These are phyloP conservation scores for Scopulariopsis brevicaulis DNA, from an alignment of 2,329 filamentous ascomycete species.

Conservation along the genomic window DNA sequence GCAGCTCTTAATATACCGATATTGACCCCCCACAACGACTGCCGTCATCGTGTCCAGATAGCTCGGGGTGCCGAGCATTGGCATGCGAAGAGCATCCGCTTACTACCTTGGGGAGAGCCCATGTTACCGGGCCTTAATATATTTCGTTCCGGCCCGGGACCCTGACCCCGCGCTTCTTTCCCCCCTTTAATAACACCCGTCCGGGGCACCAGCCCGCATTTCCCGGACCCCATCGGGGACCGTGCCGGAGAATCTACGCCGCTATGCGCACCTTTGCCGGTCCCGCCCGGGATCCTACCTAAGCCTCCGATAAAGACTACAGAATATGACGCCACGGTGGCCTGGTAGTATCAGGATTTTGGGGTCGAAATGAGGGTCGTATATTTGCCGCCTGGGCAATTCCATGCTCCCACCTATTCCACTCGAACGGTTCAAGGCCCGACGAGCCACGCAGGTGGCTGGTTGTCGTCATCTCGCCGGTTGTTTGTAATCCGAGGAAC, in stretches of 20 bases:
- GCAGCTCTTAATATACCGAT: not conserved
- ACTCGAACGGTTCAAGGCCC: not conserved
- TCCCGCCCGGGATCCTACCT: not conserved
- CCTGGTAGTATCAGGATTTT: not conserved
- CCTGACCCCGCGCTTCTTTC: not conserved
- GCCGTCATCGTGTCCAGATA: not conserved
- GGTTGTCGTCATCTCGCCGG: not conserved
- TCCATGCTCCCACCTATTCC: not conserved
- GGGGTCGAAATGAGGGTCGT: not conserved
- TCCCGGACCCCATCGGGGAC: too few relatives aligned
- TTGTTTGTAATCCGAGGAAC: not conserved
- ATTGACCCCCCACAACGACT: not conserved
- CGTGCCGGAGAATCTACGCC: not conserved
- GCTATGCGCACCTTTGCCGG: not conserved
- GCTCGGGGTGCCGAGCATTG: not conserved
- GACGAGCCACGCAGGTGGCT: not conserved
- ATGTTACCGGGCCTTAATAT: not conserved
- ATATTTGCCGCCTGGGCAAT: conserved; percentile 1
- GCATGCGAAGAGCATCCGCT: too few relatives aligned
- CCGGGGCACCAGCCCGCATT: not conserved
- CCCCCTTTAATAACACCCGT: not conserved
- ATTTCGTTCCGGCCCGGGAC: not conserved
- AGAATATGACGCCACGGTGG: not conserved
- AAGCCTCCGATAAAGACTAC: too few relatives aligned
- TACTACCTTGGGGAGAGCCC: too few relatives aligned